Conservation (phyloP, 2,329 filamentous ascomycete species). For the Botrytis tulipae region DNA sequence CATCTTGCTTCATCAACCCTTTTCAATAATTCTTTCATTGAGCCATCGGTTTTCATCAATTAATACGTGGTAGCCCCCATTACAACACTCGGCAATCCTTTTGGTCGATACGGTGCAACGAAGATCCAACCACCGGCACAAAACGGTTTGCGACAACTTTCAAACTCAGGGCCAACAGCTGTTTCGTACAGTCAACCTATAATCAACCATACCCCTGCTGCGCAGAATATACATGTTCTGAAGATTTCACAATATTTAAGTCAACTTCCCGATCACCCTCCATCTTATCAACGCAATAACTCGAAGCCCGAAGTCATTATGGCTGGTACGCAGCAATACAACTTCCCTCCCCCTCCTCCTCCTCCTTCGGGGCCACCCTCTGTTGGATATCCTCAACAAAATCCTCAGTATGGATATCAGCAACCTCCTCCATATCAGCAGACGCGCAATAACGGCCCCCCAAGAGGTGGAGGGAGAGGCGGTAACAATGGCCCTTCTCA, state of each 20-base stretch:
- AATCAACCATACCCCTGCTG: not conserved
- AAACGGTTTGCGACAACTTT: constrained; percentile 7
- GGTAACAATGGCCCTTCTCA: constrained; percentile 34
- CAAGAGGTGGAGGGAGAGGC: constrained; percentile 37
- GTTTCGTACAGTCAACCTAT: not conserved
- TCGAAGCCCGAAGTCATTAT: constrained; percentile 19
- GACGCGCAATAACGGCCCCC: constrained; percentile 36
- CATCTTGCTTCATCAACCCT: constrained; percentile 15
- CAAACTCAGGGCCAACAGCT: not conserved
- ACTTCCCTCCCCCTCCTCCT: constrained; percentile 39
- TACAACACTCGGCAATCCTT: not conserved
- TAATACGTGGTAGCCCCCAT: not conserved
- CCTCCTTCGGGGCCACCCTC: constrained; percentile 35
- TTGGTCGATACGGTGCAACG: not conserved
- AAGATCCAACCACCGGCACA: not conserved
- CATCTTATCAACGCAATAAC: not conserved
- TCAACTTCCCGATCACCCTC: not conserved
- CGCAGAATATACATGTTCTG: not conserved
- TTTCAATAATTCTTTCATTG: constrained; percentile 21
- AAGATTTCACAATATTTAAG: not conserved
- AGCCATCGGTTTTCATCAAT: constrained; percentile 6
- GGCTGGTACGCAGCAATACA: constrained; percentile 38
- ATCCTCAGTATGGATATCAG: constrained; percentile 35
- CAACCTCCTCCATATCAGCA: constrained; percentile 34
- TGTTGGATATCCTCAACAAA: constrained; percentile 32